Conservation (phyloP, 78 protist genomes). For the Pigoraptor vietnamica region DNA sequence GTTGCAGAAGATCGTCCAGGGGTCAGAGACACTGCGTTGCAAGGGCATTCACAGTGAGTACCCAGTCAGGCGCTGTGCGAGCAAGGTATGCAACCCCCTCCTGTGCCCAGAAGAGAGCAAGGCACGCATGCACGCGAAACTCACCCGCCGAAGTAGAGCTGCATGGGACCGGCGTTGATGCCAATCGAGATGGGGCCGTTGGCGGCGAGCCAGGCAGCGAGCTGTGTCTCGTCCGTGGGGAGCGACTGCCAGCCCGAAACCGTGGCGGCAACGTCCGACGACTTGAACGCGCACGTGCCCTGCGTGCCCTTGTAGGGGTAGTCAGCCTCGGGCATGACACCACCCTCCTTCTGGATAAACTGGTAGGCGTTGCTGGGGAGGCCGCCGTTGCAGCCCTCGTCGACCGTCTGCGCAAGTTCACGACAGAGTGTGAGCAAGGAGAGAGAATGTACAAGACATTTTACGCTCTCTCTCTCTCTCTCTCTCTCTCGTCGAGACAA, state of each 20-base stretch:
- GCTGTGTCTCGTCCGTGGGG: conserved; percentile 21
- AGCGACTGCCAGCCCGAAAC: conserved; percentile 39
- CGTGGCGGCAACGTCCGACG: conserved; percentile 29
- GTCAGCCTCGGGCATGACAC: conserved; percentile 22
- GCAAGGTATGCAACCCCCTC: too few species aligned
- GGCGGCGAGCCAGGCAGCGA: conserved; percentile 41
- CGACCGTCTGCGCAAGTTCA: too few species aligned
- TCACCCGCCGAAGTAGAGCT: background rate
- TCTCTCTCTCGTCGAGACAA: too few species aligned
- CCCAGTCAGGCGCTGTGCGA: too few species aligned
- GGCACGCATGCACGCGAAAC: too few species aligned
- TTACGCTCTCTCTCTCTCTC: too few species aligned
- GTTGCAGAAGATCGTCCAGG: background rate
- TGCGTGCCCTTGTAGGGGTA: conserved; percentile 65
- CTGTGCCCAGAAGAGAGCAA: too few species aligned
- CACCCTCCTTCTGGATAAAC: background rate
- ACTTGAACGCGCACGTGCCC: conserved; percentile 44
- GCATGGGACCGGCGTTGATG: conserved; percentile 44
- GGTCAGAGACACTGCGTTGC: background rate
- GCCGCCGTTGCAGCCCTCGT: background rate
- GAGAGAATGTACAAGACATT: too few species aligned
- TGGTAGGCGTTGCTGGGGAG: background rate
- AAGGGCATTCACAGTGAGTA: too few species aligned
- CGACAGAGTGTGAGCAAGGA: too few species aligned
- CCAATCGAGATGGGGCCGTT: conserved; percentile 77